These are phyloP conservation scores for Raffaelea ambrosiae DNA, from an alignment of 2,329 filamentous ascomycete species.

Conservation along the genomic window DNA sequence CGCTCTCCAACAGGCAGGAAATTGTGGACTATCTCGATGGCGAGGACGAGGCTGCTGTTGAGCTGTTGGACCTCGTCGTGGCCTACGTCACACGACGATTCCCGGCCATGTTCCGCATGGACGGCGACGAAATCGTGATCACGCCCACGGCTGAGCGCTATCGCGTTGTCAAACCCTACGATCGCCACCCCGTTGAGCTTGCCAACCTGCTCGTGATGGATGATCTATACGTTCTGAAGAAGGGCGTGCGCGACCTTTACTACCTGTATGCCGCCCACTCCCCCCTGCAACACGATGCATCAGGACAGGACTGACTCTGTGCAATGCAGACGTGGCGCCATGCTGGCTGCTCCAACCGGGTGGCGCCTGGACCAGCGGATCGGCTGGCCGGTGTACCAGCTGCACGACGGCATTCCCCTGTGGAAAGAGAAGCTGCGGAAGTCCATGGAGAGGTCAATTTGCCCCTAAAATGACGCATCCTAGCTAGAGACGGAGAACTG, in stretches of 20 bases:
- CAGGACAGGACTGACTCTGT: neutral
- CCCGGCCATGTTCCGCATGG: neutral
- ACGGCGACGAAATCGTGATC: neutral
- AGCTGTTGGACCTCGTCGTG: neutral
- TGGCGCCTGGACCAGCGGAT: neutral
- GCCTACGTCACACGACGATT: neutral
- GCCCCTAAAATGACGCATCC: no score
- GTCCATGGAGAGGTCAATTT: neutral
- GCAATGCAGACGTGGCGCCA: neutral
- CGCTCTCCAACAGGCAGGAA: neutral
- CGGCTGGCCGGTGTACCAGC: neutral
- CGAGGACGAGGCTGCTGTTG: neutral
- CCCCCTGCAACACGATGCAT: no score
- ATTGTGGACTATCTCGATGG: neutral
- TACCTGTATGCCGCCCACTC: neutral
- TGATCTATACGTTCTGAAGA: neutral
- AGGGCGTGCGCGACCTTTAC: neutral
- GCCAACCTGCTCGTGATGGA: neutral
- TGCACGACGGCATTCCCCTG: neutral
- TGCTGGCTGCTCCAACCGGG: neutral
- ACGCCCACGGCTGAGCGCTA: neutral
- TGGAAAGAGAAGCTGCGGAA: neutral
- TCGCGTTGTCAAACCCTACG: neutral
- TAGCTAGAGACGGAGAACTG: no score
- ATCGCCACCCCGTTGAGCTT: neutral